A percentile compares a stretch with the other conserved stretches of the same genome.
phyloP scores from a whole-genome alignment of 306 rosid species.

The Cicer chorassanicum region DNA sequence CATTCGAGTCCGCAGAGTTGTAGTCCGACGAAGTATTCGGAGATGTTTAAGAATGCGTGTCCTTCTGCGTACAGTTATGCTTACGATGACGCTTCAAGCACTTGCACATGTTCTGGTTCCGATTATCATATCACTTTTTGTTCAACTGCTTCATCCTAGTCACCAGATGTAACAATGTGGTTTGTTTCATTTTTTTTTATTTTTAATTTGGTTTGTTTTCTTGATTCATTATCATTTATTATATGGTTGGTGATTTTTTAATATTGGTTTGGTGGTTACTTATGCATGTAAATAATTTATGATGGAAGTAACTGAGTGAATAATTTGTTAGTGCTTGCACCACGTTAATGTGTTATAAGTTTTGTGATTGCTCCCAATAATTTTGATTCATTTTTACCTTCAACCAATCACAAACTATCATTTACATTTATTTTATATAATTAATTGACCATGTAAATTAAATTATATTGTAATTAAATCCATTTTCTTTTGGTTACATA shows the following conservation, averaged over 20 bases:
- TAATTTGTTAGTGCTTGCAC: neutral
- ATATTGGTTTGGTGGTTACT: neutral
- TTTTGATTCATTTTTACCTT: too few relatives aligned
- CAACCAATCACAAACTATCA: too few relatives aligned
- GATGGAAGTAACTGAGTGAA: neutral
- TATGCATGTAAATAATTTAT: neutral
- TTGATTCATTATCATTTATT: neutral
- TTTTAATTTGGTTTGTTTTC: neutral
- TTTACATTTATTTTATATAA: too few relatives aligned
- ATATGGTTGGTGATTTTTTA: conserved; percentile 2
- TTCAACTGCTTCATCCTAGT: conserved; percentile 48
- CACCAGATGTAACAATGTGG: neutral
- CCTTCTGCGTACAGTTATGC: conserved; percentile 91
- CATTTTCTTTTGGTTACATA: too few relatives aligned
- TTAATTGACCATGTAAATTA: too few relatives aligned
- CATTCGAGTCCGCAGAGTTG: conserved; percentile 79
- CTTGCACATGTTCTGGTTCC: conserved; percentile 78
- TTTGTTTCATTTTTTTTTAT: neutral
- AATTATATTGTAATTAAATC: too few relatives aligned
- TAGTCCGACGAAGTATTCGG: conserved; percentile 74
- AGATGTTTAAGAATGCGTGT: conserved; percentile 77
- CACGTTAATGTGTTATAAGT: neutral
- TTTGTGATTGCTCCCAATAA: neutral
- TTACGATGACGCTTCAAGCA: conserved; percentile 87
- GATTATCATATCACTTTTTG: conserved; percentile 76